Percentiles rank a stretch among this genome's conserved stretches.
These are phyloP conservation scores for Pleomassaria siparia DNA, from an alignment of 2,329 filamentous ascomycete genomes.

Conservation along the genomic window DNA sequence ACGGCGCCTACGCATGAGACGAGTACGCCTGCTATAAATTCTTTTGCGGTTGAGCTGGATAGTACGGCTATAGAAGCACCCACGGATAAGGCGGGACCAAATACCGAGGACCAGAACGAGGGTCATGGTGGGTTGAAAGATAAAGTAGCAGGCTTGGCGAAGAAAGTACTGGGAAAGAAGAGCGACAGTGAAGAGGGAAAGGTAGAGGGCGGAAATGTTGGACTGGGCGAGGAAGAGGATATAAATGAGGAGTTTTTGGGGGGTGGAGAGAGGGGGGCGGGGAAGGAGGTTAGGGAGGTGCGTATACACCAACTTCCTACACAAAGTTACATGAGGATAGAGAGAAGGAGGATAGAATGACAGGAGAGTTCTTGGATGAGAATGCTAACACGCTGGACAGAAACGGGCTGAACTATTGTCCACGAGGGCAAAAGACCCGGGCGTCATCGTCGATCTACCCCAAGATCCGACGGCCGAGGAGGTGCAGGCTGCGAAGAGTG, in stretches of 20 bases:
- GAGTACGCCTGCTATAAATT: conserved; percentile 45
- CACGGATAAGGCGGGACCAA: conserved; percentile 16
- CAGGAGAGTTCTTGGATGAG: background rate
- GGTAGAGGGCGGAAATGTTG: conserved; percentile 15
- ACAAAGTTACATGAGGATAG: background rate
- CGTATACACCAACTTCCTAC: conserved; percentile 4
- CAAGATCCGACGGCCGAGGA: conserved; percentile 48
- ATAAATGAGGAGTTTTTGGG: conserved; percentile 34
- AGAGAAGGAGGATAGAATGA: too few relatives aligned
- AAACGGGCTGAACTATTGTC: conserved; percentile 41
- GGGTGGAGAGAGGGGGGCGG: conserved; percentile 18
- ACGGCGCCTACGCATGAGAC: conserved; percentile 28
- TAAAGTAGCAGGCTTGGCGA: conserved; percentile 7
- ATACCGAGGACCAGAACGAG: background rate
- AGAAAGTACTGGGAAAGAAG: background rate
- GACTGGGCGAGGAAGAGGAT: conserved; percentile 28
- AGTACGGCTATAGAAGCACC: conserved; percentile 27
- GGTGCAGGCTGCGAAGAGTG: conserved; percentile 38
- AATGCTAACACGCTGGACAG: background rate
- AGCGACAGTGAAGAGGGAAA: too few relatives aligned
- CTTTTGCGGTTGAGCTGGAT: conserved; percentile 48
- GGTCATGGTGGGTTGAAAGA: conserved; percentile 15
- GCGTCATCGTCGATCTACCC: conserved; percentile 50
- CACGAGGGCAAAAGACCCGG: conserved; percentile 43
- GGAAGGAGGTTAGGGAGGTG: conserved; percentile 28